Evolutionary conservation across 257 asterid species (phyloP), one percentile per base, ranked within the genome.

Genomic region (Ligustrum vulgare): DNA sequence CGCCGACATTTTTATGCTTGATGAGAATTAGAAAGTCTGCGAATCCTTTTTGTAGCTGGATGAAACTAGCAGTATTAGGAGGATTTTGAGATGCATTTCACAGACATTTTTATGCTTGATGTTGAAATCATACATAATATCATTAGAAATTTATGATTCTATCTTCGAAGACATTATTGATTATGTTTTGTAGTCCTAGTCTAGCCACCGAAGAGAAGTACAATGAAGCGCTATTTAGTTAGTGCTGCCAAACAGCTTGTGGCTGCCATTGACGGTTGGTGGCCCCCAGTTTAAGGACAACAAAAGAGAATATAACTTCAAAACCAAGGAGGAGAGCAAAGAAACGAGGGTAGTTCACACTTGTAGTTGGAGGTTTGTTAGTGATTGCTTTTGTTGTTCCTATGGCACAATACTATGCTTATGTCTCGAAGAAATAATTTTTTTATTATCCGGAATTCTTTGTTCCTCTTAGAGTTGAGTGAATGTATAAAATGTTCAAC

Each of bases 321-420:
- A 93, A 82, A 87, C 97, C 39, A 82, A 73, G 77, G 99, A 95
- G 78, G 98, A 95, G 84, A 95, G n/a, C 98, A 2, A 97, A 91
- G 88, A 91, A 95, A 87, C 89, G 98, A 75, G 98, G 96, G 37
- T 97, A 93, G 72, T 95, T 93, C 88, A 83, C 97, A 56, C 97
- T 93, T 83, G 97, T 90, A 0, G 97, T 95, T 80, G 97, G 99
- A 86, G 99, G 98, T 79, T 84, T 94, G 89, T 84, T 95, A 79
- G 99, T 95, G 54, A 93, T 93, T 82, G 99, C 99, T 82, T 95
- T 95, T 66, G 98, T 95, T 81, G 98, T 93, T 83, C 98, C 98
- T 8, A 95, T 93, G 99, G 97, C 98, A 18, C 99, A 95, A 82
- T 93, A 95, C 85, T 93, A 83, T 71, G 99, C 99, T 5, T 95